Percentiles rank a stretch among this genome's conserved stretches.
Evolutionary conservation across 2,329 filamentous ascomycete genomes (phyloP).

Genomic region (Gaeumannomyces sp.): DNA sequence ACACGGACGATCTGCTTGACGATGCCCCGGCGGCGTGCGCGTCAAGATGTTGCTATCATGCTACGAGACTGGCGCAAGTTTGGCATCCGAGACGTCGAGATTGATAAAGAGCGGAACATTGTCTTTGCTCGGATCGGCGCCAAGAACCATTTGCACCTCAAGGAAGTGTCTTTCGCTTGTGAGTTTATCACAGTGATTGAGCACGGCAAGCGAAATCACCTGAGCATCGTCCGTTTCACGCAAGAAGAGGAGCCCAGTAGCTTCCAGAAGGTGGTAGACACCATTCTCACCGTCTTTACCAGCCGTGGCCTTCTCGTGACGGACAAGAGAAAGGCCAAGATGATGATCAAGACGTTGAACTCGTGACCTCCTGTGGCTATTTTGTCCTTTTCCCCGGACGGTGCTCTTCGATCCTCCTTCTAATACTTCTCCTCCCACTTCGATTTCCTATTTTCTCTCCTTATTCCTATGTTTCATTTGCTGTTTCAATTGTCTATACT

Average conservation of each 20-base stretch:
- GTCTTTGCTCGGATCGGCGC: slow-evolving; percentile 72
- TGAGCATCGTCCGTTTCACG: slow-evolving; percentile 79
- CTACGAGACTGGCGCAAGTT: slow-evolving; percentile 75
- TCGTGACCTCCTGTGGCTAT: slow-evolving; percentile 28
- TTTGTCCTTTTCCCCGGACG: not conserved
- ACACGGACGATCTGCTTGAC: slow-evolving; percentile 69
- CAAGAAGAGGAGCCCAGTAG: slow-evolving; percentile 89
- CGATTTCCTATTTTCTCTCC: not conserved
- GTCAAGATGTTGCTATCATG: slow-evolving; percentile 69
- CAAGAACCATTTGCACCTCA: slow-evolving; percentile 73
- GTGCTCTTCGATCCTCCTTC: not conserved
- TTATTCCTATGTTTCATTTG: not conserved
- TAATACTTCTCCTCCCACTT: not conserved
- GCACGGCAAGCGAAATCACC: slow-evolving; percentile 67
- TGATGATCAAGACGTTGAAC: slow-evolving; percentile 66
- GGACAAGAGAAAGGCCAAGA: slow-evolving; percentile 60
- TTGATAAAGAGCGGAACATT: slow-evolving; percentile 72
- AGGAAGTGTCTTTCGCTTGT: slow-evolving; percentile 79
- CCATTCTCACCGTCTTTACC: slow-evolving; percentile 63
- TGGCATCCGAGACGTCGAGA: slow-evolving; percentile 72
- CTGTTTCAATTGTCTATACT: not conserved
- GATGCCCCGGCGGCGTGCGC: slow-evolving; percentile 63
- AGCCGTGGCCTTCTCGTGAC: slow-evolving; percentile 61
- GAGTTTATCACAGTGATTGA: slow-evolving; percentile 88
- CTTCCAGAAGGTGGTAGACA: slow-evolving; percentile 77